A percentile compares a stretch with the other conserved stretches of the same genome.
These are phyloP conservation scores for Beauveria caledonica DNA, from an alignment of 2,329 filamentous ascomycete species.

Conservation along the genomic window DNA sequence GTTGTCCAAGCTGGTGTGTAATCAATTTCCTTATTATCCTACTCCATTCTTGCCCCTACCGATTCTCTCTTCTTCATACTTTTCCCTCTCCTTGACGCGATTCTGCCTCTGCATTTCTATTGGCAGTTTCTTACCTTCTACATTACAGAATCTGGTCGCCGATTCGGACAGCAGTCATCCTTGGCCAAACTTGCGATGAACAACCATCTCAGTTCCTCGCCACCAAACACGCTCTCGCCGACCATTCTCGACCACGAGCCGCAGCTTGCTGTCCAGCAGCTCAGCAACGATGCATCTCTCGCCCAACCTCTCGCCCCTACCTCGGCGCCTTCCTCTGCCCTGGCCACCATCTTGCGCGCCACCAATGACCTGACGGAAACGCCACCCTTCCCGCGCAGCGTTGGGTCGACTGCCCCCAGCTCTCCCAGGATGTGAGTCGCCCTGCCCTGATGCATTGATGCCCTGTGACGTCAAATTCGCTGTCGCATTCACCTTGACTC, in stretches of 20 bases:
- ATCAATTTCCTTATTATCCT: neutral
- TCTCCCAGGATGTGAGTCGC: conserved; percentile 50
- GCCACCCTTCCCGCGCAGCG: conserved; percentile 47
- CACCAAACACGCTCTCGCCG: conserved; percentile 22
- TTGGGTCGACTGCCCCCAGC: conserved; percentile 49
- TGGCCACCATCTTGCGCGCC: conserved; percentile 33
- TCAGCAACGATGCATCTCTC: conserved; percentile 23
- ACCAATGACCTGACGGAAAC: conserved; percentile 42
- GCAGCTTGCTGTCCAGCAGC: conserved; percentile 25
- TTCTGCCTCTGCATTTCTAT: conserved; percentile 2
- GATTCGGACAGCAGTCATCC: conserved; percentile 33
- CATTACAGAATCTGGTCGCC: conserved; percentile 23
- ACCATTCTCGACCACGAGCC: conserved; percentile 24
- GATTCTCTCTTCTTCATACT: neutral
- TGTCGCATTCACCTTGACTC: neutral
- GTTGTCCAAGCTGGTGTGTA: conserved; percentile 11
- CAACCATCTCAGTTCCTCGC: conserved; percentile 29
- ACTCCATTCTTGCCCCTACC: neutral
- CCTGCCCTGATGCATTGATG: neutral
- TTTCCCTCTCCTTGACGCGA: neutral
- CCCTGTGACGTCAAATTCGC: neutral
- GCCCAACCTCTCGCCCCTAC: conserved; percentile 10
- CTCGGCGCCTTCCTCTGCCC: conserved; percentile 25
- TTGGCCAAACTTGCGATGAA: conserved; percentile 39
- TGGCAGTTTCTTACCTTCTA: conserved; percentile 9